phyloP scores from a whole-genome alignment of 1,284 basidiomycete genomes.

The Rhizoctonia solani region DNA sequence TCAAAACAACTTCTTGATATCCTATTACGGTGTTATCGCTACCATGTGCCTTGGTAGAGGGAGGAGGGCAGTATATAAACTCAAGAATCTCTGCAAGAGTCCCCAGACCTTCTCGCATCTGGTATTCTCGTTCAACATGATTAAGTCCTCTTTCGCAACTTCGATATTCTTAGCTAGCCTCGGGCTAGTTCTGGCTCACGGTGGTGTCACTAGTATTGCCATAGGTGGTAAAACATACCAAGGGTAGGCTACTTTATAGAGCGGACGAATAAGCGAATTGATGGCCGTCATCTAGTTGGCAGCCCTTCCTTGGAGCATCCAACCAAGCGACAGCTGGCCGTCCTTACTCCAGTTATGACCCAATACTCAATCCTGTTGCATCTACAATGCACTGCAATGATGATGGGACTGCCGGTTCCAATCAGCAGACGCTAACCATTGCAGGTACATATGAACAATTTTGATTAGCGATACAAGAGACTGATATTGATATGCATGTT shows the following conservation, averaged over 20 bases:
- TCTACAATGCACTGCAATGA: slow-evolving; percentile 36
- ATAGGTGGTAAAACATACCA: slow-evolving; percentile 23
- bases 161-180: slow-evolving; percentile 3
- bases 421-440: slow-evolving; percentile 3
- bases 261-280: not conserved
- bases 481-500: not conserved
- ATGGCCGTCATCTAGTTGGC: slow-evolving; percentile 14
- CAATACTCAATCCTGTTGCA: slow-evolving; percentile 34
- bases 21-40: no score
- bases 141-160: not conserved
- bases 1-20: no score
- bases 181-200: slow-evolving; percentile 14
- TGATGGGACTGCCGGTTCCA: slow-evolving; percentile 14
- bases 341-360: slow-evolving; percentile 36
- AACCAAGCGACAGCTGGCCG: slow-evolving; percentile 36
- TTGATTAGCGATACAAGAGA: not conserved
- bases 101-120: no score
- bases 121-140: not conserved
- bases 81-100: no score
- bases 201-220: slow-evolving; percentile 9
- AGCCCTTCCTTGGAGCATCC: slow-evolving; percentile 4
- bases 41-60: no score
- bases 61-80: no score
- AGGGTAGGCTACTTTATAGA: not conserved
- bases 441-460: slow-evolving; percentile 1